Conservation (phyloP, 345 rosid species). For the Gossypium longicalyx region DNA sequence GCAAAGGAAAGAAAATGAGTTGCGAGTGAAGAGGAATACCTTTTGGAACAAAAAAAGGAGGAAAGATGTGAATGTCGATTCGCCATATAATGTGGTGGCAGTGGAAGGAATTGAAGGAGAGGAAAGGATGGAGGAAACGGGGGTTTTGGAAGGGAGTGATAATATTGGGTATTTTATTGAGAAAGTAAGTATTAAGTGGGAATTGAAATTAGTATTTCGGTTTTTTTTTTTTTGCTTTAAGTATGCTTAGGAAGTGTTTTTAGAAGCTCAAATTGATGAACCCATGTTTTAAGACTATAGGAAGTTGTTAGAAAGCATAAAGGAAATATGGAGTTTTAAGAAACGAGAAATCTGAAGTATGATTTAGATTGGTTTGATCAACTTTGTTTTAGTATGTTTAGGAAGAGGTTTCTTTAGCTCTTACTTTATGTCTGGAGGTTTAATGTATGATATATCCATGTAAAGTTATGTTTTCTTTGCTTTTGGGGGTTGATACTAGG, state of each 20-base stretch:
- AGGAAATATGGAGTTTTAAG: neutral
- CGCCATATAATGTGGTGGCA: slow-evolving; percentile 44
- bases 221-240: neutral
- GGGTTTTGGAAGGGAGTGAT: slow-evolving; percentile 28
- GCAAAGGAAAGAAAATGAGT: slow-evolving; percentile 45
- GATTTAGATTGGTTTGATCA: neutral
- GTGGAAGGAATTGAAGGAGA: slow-evolving; percentile 27
- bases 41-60: slow-evolving; percentile 82
- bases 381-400: neutral
- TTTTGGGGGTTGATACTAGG: neutral
- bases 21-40: slow-evolving; percentile 40
- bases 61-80: slow-evolving; percentile 47
- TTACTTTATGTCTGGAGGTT: neutral
- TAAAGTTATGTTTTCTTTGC: neutral
- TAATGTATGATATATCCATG: neutral
- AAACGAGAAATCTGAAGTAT: neutral
- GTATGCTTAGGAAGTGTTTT: slow-evolving; percentile 1
- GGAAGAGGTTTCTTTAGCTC: neutral
- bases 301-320: neutral
- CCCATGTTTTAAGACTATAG: neutral
- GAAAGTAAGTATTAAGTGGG: slow-evolving; percentile 44
- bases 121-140: neutral
- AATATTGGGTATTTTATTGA: slow-evolving; percentile 73
- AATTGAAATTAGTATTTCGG: neutral
- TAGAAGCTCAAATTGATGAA: neutral